Conservation (phyloP, 345 rosid genomes). For the Combretum micranthum region DNA sequence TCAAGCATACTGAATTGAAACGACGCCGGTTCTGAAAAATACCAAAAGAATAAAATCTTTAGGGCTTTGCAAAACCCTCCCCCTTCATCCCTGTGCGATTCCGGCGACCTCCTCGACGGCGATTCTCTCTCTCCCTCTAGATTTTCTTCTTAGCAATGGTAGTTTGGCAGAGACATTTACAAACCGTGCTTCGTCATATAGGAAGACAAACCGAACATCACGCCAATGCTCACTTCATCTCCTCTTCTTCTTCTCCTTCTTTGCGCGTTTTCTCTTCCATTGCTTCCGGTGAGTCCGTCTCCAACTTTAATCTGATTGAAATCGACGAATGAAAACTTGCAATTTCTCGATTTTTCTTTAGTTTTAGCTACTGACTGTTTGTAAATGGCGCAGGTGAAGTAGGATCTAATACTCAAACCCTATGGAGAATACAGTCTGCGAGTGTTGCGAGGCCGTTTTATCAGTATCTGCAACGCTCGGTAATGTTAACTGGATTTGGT, state of each 20-base stretch:
- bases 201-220: slow-evolving; percentile 31
- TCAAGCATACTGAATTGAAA: too few relatives aligned
- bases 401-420: slow-evolving; percentile 21
- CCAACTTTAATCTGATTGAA: background rate
- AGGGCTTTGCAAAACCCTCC: too few relatives aligned
- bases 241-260: slow-evolving; percentile 24
- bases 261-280: slow-evolving; percentile 26
- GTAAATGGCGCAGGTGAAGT: slow-evolving; percentile 27
- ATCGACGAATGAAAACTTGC: background rate
- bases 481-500: slow-evolving; percentile 20
- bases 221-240: slow-evolving; percentile 21
- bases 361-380: background rate
- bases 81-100: too few relatives aligned
- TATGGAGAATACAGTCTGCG: slow-evolving; percentile 33
- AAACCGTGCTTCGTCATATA: slow-evolving; percentile 34
- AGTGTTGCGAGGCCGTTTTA: slow-evolving; percentile 38
- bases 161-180: slow-evolving; percentile 73
- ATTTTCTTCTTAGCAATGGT: slow-evolving; percentile 27
- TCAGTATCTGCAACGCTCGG: slow-evolving; percentile 64
- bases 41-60: too few relatives aligned
- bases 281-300: background rate
- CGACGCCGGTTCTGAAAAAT: too few relatives aligned
- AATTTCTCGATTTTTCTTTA: background rate
- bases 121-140: too few relatives aligned
- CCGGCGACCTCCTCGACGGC: too few relatives aligned